Percentiles rank a stretch among this genome's conserved stretches.
phyloP scores from a whole-genome alignment of 2,329 filamentous ascomycete species.

The Thielaviopsis ethacetica region DNA sequence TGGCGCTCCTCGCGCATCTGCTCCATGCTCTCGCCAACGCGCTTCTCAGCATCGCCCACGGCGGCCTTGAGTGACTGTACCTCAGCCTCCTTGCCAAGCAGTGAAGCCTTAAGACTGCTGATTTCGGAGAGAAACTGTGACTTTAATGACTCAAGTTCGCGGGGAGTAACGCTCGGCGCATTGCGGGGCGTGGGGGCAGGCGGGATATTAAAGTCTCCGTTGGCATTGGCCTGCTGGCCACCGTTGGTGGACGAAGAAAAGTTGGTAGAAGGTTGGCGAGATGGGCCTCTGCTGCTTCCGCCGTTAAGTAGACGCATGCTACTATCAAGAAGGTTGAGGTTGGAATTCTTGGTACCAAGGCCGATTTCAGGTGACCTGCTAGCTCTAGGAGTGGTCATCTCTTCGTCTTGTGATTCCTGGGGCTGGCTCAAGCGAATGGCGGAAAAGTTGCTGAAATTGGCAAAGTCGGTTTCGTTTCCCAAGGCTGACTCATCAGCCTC shows the following conservation, averaged over 20 bases:
- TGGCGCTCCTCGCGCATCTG: conserved; percentile 61
- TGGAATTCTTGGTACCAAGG: conserved; percentile 16
- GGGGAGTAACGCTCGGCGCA: conserved; percentile 75
- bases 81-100: conserved; percentile 87
- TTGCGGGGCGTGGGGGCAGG: conserved; percentile 83
- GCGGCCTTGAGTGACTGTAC: conserved; percentile 75
- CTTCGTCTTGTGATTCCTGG: conserved; percentile 1
- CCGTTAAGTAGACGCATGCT: conserved; percentile 31
- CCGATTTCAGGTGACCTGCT: conserved; percentile 43
- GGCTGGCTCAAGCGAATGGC: conserved; percentile 43
- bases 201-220: conserved; percentile 71
- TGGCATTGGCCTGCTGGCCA: conserved; percentile 42
- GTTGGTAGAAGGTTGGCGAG: conserved; percentile 19
- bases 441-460: conserved; percentile 78
- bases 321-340: conserved; percentile 5
- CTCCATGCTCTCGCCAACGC: conserved; percentile 75
- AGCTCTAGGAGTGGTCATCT: conserved; percentile 5
- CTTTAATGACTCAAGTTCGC: conserved; percentile 85
- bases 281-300: conserved; percentile 15
- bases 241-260: conserved; percentile 26
- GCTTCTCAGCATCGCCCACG: conserved; percentile 77
- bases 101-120: conserved; percentile 77
- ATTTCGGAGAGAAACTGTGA: conserved; percentile 85
- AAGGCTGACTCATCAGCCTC: conserved; percentile 22
- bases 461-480: conserved; percentile 58